phyloP scores from a whole-genome alignment of 371 early-diverging fungal species.

The Chytridium lagenaria region DNA sequence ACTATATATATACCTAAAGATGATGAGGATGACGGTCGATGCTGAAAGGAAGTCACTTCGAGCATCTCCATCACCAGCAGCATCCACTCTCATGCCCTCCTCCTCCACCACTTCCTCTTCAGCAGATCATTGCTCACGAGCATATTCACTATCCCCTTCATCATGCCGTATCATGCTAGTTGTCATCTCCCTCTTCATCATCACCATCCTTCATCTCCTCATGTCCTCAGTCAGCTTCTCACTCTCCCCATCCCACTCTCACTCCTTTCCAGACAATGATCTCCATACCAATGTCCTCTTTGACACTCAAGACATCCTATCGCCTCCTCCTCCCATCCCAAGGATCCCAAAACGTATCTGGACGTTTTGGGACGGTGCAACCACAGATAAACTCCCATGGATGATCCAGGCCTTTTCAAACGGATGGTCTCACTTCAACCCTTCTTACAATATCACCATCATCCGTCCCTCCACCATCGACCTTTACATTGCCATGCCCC shows the following conservation, averaged over 20 bases:
- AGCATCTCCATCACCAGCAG: too few relatives aligned
- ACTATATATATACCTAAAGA: too few relatives aligned
- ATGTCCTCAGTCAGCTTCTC: neutral
- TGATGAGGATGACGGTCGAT: too few relatives aligned
- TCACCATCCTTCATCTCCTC: neutral
- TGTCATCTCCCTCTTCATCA: neutral
- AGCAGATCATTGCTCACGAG: too few relatives aligned
- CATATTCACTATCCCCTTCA: neutral
- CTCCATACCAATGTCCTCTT: too few relatives aligned
- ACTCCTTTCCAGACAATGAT: neutral
- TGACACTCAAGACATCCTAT: neutral
- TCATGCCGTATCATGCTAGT: neutral
- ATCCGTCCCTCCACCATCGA: neutral
- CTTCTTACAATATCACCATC: neutral
- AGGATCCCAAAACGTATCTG: constrained; percentile 13
- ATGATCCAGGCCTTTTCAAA: constrained; percentile 5
- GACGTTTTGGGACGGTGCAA: constrained; percentile 16
- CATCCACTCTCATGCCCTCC: too few relatives aligned
- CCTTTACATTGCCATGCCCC: neutral
- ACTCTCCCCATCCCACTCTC: neutral
- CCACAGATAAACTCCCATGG: neutral
- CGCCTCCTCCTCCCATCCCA: neutral
- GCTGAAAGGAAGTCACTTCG: too few relatives aligned
- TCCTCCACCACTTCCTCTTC: too few relatives aligned
- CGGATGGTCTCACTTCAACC: constrained; percentile 1